Base-by-base conservation (phyloP, 2,329 filamentous ascomycete genomes). In the Trichophyton simii region DNA sequence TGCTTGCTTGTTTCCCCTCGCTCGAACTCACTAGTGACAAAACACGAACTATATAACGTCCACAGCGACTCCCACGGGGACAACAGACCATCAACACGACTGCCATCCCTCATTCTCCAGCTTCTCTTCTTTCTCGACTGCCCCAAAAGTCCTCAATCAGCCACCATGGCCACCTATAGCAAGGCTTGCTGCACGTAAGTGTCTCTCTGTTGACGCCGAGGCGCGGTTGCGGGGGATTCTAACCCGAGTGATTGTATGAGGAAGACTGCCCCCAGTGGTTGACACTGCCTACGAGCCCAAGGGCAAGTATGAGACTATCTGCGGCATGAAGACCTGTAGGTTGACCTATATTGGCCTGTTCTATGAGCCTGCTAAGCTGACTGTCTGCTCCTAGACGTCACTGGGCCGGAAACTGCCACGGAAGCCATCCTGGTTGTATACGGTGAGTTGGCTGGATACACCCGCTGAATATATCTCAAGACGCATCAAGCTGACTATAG, bases 311-410 rank as follows among this genome's bases (percentile, higher is more conserved):
- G 82, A 79, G 67, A 80, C 78, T 61, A 75, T 83, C 68, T 79
- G 83, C 72, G 83, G 83, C 65, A 66, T 85, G 73, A 84, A 84
- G 73, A 86, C 83, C 3, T 86, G 79, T 82, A 69, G 4, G 74
- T 71, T 25, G 41, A 9, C 11, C 13, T 42, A 41, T 36, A 31
- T 46, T 50, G 15, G 41, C n/a, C 34, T 36, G 15, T 15, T 34
- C 48, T 6, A 48, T 3, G 3, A 28, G 31, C 5, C 9, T 8
- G 22, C 44, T 48, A 11, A 20, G 44, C 36, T 48, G 41, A 46
- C 38, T 59, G 57, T 11, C 41, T 18, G 55, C 31, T 31, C 5
- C 11, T 65, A 81, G 79, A 85, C 66, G 76, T 78, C 22, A 85
- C 83, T 15, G 82, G 82, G 55, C 80, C 78, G 46, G 77, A 79